A percentile compares a stretch with the other conserved stretches of the same genome.
These are phyloP conservation scores for Pigoraptor vietnamica DNA, from an alignment of 78 protist species.

Conservation along the genomic window DNA sequence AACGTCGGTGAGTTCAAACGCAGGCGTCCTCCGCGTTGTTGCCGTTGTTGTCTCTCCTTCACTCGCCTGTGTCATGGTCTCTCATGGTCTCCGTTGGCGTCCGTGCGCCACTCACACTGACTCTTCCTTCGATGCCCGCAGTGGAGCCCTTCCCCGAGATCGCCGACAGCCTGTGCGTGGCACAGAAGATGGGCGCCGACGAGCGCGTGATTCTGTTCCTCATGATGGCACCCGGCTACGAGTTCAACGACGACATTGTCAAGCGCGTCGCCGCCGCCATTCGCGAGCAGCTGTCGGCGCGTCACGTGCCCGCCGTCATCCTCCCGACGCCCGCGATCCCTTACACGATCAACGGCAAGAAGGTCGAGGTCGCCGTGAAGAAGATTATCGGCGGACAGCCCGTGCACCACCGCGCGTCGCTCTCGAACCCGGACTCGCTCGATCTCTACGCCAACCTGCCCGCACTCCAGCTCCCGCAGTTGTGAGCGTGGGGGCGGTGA, in stretches of 20 bases:
- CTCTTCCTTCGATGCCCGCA: neutral
- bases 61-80: too few species aligned
- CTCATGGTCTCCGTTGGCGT: too few species aligned
- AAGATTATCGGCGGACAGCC: neutral
- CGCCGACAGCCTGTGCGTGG: conserved; percentile 26
- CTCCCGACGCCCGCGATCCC: conserved; percentile 8
- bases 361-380: conserved; percentile 42
- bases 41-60: too few species aligned
- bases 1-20: conserved; percentile 13
- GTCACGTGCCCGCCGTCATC: conserved; percentile 38
- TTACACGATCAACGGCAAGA: conserved; percentile 52
- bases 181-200: conserved; percentile 24
- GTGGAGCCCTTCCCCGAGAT: conserved; percentile 7
- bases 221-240: neutral
- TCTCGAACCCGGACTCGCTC: conserved; percentile 11
- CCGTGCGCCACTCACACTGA: neutral
- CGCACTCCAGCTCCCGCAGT: too few species aligned
- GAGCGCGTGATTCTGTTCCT: conserved; percentile 42
- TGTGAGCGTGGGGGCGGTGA: too few species aligned
- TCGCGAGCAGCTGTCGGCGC: conserved; percentile 22
- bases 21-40: too few species aligned
- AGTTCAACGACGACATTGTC: neutral
- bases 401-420: neutral
- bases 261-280: neutral
- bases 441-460: neutral